phyloP scores from a whole-genome alignment of 2,329 filamentous ascomycete species.

The Trichothecium sympodiale region DNA sequence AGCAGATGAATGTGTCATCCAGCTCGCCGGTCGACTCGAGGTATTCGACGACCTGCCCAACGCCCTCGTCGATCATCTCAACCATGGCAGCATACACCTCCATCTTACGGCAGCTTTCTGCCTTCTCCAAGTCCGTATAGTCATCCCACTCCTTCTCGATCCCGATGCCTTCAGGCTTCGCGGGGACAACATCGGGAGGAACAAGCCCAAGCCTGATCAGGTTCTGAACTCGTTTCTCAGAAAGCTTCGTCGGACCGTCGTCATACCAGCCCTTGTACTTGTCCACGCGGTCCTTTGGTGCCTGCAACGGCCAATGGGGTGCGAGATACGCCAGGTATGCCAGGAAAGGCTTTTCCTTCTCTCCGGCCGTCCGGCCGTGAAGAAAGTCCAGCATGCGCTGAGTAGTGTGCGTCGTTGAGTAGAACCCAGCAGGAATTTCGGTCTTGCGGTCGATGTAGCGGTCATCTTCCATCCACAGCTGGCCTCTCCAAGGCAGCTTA shows the following conservation, averaged over 20 bases:
- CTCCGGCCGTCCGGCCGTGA: slow-evolving; percentile 12
- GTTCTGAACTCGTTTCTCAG: slow-evolving; percentile 36
- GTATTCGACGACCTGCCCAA: slow-evolving; percentile 47
- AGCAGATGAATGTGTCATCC: slow-evolving; percentile 53
- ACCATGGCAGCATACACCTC: slow-evolving; percentile 51
- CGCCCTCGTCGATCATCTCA: slow-evolving; percentile 47
- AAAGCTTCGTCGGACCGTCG: slow-evolving; percentile 46
- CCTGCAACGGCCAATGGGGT: slow-evolving; percentile 53
- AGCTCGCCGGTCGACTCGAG: slow-evolving; percentile 43
- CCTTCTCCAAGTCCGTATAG: neutral
- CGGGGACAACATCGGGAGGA: neutral
- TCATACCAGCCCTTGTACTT: slow-evolving; percentile 51
- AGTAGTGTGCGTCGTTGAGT: slow-evolving; percentile 32
- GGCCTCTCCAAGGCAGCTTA: slow-evolving; percentile 22
- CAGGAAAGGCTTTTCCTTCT: slow-evolving; percentile 16
- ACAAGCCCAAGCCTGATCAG: slow-evolving; percentile 47
- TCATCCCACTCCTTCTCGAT: neutral
- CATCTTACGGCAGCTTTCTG: slow-evolving; percentile 1
- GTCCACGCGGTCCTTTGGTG: slow-evolving; percentile 39
- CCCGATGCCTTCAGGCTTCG: too few species aligned
- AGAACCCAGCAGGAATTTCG: slow-evolving; percentile 32
- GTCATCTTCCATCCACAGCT: slow-evolving; percentile 6
- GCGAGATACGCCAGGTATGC: slow-evolving; percentile 36
- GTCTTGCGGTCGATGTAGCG: slow-evolving; percentile 1
- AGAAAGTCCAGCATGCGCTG: slow-evolving; percentile 32